phyloP scores from a whole-genome alignment of 208 protist species.

The Acanthamoeba lenticulata region DNA sequence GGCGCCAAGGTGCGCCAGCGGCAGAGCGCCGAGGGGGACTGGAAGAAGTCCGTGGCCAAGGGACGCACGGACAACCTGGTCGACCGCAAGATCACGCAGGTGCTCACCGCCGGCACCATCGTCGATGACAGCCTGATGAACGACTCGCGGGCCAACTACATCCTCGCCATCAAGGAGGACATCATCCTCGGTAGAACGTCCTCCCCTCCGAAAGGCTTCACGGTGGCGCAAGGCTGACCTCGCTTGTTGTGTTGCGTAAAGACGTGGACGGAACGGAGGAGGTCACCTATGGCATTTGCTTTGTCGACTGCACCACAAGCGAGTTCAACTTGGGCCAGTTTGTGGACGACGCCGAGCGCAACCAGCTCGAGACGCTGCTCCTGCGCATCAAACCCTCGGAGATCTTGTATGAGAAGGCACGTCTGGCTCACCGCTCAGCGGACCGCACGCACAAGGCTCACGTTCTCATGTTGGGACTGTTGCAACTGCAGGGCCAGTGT shows the following conservation, averaged over 20 bases:
- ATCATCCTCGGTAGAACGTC: not conserved
- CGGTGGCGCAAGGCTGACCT: too few relatives aligned
- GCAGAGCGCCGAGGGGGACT: not conserved
- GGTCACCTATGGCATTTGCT: slow-evolving; percentile 71
- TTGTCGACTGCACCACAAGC: slow-evolving; percentile 78
- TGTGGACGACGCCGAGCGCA: slow-evolving; percentile 68
- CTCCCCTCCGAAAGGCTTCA: too few relatives aligned
- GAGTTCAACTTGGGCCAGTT: slow-evolving; percentile 71
- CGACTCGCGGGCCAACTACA: slow-evolving; percentile 71
- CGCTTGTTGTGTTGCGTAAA: too few relatives aligned
- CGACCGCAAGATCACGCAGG: not conserved
- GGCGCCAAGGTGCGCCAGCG: slow-evolving; percentile 50
- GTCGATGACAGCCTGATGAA: slow-evolving; percentile 77
- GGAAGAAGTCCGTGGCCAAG: slow-evolving; percentile 8
- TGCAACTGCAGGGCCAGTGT: slow-evolving; percentile 55
- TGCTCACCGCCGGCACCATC: slow-evolving; percentile 78
- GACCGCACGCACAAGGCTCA: too few relatives aligned
- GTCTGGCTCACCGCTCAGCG: not conserved
- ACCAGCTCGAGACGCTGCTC: slow-evolving; percentile 76
- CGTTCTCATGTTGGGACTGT: too few relatives aligned
- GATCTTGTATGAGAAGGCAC: slow-evolving; percentile 75
- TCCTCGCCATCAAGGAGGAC: slow-evolving; percentile 77
- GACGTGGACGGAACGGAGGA: not conserved
- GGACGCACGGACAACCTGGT: not conserved
- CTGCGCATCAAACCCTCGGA: slow-evolving; percentile 76